These are phyloP conservation scores for Fusarium sp. DNA, from an alignment of 2,329 filamentous ascomycete species.

Conservation along the genomic window DNA sequence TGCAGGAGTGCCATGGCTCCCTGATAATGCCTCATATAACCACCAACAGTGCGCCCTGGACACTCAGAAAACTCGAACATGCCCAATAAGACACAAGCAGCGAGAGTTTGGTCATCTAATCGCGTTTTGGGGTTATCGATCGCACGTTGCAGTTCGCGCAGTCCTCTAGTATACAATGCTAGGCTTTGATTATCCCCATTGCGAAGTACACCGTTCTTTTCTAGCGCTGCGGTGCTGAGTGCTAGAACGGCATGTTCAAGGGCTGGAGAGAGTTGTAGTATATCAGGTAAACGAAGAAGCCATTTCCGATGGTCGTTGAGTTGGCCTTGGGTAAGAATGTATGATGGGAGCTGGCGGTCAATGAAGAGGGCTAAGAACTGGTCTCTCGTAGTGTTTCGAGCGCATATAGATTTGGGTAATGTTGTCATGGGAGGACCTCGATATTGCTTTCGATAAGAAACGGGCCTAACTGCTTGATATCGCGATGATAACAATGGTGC, in stretches of 20 bases:
- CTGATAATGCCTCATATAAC: background rate
- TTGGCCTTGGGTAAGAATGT: background rate
- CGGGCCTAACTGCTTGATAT: background rate
- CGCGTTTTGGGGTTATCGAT: fast-evolving
- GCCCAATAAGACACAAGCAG: background rate
- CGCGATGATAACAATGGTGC: fast-evolving
- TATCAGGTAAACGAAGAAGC: background rate
- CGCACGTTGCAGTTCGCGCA: background rate
- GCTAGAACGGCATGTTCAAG: background rate
- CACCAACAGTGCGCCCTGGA: background rate
- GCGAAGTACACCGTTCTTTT: background rate
- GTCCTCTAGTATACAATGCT: background rate
- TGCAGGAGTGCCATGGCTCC: background rate
- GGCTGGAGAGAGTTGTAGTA: fast-evolving
- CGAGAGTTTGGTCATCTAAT: fast-evolving
- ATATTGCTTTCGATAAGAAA: fast-evolving
- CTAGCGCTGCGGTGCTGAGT: background rate
- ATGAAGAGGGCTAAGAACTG: background rate
- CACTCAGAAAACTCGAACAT: background rate
- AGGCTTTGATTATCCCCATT: background rate
- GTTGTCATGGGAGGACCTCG: fast-evolving
- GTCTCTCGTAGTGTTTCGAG: background rate
- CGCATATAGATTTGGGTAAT: fast-evolving
- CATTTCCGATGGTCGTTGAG: background rate
- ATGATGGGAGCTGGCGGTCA: background rate